phyloP scores from a whole-genome alignment of 2,329 filamentous ascomycete genomes.

The Fusarium illudens region DNA sequence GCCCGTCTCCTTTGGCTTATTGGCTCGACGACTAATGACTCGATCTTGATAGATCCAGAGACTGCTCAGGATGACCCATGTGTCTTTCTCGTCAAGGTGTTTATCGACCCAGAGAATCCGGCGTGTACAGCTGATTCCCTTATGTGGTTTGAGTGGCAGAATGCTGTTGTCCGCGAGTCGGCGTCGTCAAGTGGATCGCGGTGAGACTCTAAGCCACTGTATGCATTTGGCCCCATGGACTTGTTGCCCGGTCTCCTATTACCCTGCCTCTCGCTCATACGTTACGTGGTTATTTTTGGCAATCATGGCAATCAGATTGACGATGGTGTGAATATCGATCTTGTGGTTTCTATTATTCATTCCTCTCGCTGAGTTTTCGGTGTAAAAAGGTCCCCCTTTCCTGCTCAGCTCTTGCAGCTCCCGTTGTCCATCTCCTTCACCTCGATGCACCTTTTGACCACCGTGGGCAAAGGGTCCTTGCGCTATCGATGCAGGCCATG shows the following conservation, averaged over 20 bases:
- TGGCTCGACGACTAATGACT: neutral
- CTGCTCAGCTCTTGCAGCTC: conserved; percentile 28
- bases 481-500: neutral
- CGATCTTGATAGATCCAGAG: conserved; percentile 31
- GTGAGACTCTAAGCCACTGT: neutral
- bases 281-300: neutral
- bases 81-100: conserved; percentile 48
- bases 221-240: neutral
- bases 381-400: conserved; percentile 29
- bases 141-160: conserved; percentile 40
- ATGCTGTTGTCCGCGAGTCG: conserved; percentile 37
- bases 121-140: conserved; percentile 32
- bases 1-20: neutral
- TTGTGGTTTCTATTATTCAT: conserved; percentile 41
- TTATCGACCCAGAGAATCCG: conserved; percentile 44
- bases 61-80: conserved; percentile 39
- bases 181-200: neutral
- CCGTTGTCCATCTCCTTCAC: conserved; percentile 23
- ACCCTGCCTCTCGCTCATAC: neutral
- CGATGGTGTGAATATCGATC: conserved; percentile 22
- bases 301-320: neutral
- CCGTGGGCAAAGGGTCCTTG: neutral
- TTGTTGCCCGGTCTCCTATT: neutral
- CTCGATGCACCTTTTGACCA: conserved; percentile 11
- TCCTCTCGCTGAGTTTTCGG: conserved; percentile 24